Conservation (phyloP, 306 rosid species). For the Castanea mollissima region DNA sequence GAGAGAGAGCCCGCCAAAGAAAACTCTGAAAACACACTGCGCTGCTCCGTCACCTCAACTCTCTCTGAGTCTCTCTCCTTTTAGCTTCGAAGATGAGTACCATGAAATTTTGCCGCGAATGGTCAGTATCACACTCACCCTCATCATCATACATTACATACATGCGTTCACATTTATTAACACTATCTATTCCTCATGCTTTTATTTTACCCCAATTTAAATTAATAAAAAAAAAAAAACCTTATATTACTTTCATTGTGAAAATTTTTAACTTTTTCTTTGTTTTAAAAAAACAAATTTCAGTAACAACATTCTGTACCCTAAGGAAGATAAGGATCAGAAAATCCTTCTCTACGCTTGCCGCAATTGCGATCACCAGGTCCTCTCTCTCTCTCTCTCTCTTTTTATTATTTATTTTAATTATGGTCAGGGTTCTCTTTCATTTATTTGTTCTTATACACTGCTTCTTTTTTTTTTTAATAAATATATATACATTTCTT, state of each 20-base stretch:
- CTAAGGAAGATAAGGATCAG: constrained; percentile 79
- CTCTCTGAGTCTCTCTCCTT: not conserved
- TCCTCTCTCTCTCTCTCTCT: constrained; percentile 10
- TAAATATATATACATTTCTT: not conserved
- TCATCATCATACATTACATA: not conserved
- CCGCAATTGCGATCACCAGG: constrained; percentile 98
- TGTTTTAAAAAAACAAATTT: not conserved
- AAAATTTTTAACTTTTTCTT: not conserved
- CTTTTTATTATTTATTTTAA: too few relatives aligned
- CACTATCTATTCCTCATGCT: not conserved
- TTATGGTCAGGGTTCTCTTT: not conserved
- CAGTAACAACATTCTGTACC: constrained; percentile 96
- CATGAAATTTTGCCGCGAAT: constrained; percentile 99
- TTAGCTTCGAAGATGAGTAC: constrained; percentile 68
- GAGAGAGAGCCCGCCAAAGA: not conserved
- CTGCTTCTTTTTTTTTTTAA: not conserved
- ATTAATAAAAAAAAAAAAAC: not conserved
- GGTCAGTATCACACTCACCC: constrained; percentile 41
- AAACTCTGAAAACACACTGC: not conserved
- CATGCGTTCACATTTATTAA: not conserved
- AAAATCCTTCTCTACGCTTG: constrained; percentile 89
- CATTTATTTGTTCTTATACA: not conserved
- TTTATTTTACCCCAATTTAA: too few relatives aligned
- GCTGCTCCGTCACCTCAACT: not conserved
- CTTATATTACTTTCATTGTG: not conserved